Base-by-base conservation (phyloP, 306 rosid genomes). In the Oxytropis ochrocephala region DNA sequence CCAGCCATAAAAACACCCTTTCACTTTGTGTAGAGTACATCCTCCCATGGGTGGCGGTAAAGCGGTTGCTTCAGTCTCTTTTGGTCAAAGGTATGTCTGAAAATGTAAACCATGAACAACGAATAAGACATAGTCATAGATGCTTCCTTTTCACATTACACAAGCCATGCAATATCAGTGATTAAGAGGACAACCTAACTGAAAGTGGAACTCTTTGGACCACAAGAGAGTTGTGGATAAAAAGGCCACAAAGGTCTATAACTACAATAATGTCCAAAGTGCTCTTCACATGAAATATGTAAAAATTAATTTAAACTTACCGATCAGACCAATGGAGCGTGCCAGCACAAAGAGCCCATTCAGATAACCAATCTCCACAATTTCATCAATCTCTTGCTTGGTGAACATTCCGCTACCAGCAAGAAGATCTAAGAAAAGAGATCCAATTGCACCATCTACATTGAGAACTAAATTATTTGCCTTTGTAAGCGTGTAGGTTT, bases 41-140 rank as follows among this genome's bases (percentile, higher is more conserved):
- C 97, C 82, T 95, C 99, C 99, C 96, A 91, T 68, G 97, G 99
- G 81, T 95, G 97, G 69, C 97, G 99, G 92, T 95, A 91, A 19
- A 95, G 95, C 2, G 96, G 97, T 70, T 95, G 97, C 79, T 95
- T 95, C 92, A 95, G 78, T 78, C 99, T 91, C 97, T 91, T 89
- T 74, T 95, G 99, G 84, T 95, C 99, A 66, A 95, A 95, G 16
- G 96, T 95, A 67, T 95, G 99, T 85, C 99, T 91, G 89, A 60
- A 68, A 74, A 69, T 83, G 72, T 58, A 47, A 70, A 18, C 2
- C 65, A 61, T 66, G 39, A 79, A 42, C 46, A 67, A 43, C 7
- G 14, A 73, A 48, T 77, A 64, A 73, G 77, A 75, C 19, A 48
- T 30, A 63, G 48, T 16, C 57, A 39, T 19, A 8, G 5, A 38